These are phyloP conservation scores for Rhizophora apiculata DNA, from an alignment of 345 rosid species.

Conservation along the genomic window DNA sequence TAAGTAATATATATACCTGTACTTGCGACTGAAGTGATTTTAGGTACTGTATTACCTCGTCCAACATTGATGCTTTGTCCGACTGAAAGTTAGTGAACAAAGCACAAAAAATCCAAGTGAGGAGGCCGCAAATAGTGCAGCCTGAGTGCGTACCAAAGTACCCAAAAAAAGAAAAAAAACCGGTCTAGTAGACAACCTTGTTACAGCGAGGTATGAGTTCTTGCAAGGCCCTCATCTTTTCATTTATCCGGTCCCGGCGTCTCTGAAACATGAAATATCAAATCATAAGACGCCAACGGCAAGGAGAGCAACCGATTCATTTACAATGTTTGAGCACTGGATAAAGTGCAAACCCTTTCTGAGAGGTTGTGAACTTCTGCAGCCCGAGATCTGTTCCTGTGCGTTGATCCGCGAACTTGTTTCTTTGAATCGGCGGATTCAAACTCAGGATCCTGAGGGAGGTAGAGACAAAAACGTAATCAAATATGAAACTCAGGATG, in stretches of 20 bases:
- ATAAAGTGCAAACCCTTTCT: conserved; percentile 62
- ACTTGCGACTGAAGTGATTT: conserved; percentile 93
- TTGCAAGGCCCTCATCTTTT: conserved; percentile 82
- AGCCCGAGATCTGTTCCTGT: conserved; percentile 72
- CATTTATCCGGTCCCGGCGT: conserved; percentile 86
- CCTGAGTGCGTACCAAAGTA: neutral
- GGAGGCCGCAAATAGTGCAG: neutral
- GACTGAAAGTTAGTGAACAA: conserved; percentile 40
- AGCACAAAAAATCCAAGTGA: neutral
- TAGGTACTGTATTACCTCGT: conserved; percentile 86
- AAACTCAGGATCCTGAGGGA: conserved; percentile 51
- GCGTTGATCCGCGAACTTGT: conserved; percentile 53
- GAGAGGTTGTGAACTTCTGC: conserved; percentile 97
- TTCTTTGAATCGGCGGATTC: conserved; percentile 55
- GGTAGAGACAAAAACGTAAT: neutral
- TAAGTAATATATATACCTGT: conserved; percentile 41
- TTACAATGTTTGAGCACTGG: neutral
- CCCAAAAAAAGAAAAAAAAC: neutral
- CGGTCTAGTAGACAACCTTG: conserved; percentile 42
- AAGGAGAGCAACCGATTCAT: neutral
- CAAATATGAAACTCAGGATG: neutral
- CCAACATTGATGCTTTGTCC: conserved; percentile 92
- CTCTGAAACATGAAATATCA: conserved; percentile 39
- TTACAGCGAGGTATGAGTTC: conserved; percentile 89
- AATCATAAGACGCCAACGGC: neutral